Evolutionary conservation across 2,329 filamentous ascomycete species (phyloP), one percentile per base, ranked within the genome.

Genomic region (Aureobasidium lini): DNA sequence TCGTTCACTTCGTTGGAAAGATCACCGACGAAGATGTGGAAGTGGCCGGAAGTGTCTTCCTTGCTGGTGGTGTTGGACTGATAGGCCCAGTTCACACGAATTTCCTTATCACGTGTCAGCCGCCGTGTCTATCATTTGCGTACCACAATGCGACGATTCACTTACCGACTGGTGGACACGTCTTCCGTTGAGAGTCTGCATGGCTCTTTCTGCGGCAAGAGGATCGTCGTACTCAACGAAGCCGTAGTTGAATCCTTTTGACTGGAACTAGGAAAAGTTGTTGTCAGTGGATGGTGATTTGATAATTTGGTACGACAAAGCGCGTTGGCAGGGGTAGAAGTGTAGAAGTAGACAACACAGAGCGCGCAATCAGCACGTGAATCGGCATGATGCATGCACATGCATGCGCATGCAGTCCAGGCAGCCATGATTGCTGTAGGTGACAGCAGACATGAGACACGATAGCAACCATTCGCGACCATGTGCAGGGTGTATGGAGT

Each of bases 171-270:
- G 92, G 74, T 99, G 93, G 64, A 99, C 92, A 65, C 93, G 85
- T 66, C 94, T 88, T 59, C 94, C 94, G 72, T 97, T 99, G 67
- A 99, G 81, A 60, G 93, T 97, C 75, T 90, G 85, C 94, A 99
- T 96, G 63, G 94, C 94, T 72, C 94, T 87, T 75, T 99, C 94
- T 66, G 94, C 94, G 64, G 93, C 90, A 75, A 89, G 92, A 57
- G 94, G 94, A 73, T 99, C 94, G 75, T 99, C 94, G 75, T 96
- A 99, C 75, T 99, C 94, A 65, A 99, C 89, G 71, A 99, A 99
- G 28, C 94, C 94, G 76, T 99, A 99, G 80, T 99, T 99, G 81
- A 90, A 95, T 49, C 94, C 94, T 81, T 97, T 96, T 67, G 87
- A 88, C 84, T 95, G 76, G 66, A 81, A 73, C 71, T 76, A 67